Evolutionary conservation across 2,329 filamentous ascomycete genomes (phyloP), one percentile per base, ranked within the genome.

Genomic region (Phialophora expanda): DNA sequence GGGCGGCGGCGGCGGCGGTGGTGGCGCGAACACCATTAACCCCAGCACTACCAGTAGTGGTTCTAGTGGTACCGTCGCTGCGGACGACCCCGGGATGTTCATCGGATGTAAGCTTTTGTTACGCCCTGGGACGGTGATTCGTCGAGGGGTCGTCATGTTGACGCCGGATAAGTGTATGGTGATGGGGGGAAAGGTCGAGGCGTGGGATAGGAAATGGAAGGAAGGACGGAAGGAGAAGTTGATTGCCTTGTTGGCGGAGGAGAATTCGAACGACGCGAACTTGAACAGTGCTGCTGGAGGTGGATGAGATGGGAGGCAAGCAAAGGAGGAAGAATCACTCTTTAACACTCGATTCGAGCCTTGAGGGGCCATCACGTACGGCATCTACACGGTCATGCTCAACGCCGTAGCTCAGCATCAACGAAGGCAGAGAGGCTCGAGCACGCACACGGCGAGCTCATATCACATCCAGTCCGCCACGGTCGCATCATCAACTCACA

Each of bases 101-200:
- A 93, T 98, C 67, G 95, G 95, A 1, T 85, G 89, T 71, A 99
- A 99, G 80, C 74, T 97, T 26, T 73, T 97, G 48, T 77, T 99
- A 56, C 87, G 82, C 70, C 83, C 87, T 69, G 84, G 86, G 4
- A 83, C 84, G 2, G 82, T 87, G 5, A 86, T 96, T 2, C 87
- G 90, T 4, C 84, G 94, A 63, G 95, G 93, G 0, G 85, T 90
- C 57, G 74, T 96, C n/a, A 79, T 98, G 77, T 81, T 99, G 22
- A 89, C 92, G 68, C 88, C 91, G 1, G 80, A 80, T 1, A 87
- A 78, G 64, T 89, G 87, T 61, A 83, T 86, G n/a, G 75, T 96
- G 1, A 78, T 97, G n/a, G 95, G 95, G 1, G 95, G 95, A 0
- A 96, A 91, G 79, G 85, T 98, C 53, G 93, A 97, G 62, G 82